Conservation (phyloP, 805 yeast genomes). For the Pichia nakasei region DNA sequence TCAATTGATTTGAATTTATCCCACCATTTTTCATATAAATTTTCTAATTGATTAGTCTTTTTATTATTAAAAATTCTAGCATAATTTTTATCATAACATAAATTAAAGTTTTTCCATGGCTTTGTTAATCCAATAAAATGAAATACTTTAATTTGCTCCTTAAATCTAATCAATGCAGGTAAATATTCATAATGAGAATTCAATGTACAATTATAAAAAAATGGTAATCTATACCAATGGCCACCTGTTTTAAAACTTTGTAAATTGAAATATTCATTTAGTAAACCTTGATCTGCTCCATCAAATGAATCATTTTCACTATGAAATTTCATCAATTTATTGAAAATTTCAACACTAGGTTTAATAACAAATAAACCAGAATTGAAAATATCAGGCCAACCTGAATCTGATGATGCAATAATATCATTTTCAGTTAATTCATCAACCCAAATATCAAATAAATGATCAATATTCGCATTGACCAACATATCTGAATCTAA, state of each 20-base stretch:
- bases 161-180: constrained; percentile 25
- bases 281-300: constrained; percentile 88
- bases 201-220: constrained; percentile 73
- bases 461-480: constrained; percentile 27
- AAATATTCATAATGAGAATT: constrained; percentile 27
- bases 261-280: constrained; percentile 60
- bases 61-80: constrained; percentile 13
- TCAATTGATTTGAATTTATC: constrained; percentile 15
- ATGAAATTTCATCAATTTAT: constrained; percentile 30
- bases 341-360: constrained; percentile 40
- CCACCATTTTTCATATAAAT: constrained; percentile 26
- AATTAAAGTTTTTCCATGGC: constrained; percentile 21
- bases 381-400: constrained; percentile 88
- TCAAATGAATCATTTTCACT: constrained; percentile 42
- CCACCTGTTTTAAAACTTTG: constrained; percentile 14
- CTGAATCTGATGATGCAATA: constrained; percentile 68
- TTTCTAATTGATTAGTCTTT: constrained; percentile 2
- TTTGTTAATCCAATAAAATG: constrained; percentile 67
- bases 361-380: constrained; percentile 61
- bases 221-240: constrained; percentile 68
- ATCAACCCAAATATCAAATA: constrained; percentile 17
- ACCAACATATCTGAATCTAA: constrained; percentile 52
- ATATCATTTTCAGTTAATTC: constrained; percentile 20
- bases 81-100: constrained; percentile 6
- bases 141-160: constrained; percentile 36